phyloP scores from a whole-genome alignment of 2,329 filamentous ascomycete genomes.

The Pyrenophora seminiperda region DNA sequence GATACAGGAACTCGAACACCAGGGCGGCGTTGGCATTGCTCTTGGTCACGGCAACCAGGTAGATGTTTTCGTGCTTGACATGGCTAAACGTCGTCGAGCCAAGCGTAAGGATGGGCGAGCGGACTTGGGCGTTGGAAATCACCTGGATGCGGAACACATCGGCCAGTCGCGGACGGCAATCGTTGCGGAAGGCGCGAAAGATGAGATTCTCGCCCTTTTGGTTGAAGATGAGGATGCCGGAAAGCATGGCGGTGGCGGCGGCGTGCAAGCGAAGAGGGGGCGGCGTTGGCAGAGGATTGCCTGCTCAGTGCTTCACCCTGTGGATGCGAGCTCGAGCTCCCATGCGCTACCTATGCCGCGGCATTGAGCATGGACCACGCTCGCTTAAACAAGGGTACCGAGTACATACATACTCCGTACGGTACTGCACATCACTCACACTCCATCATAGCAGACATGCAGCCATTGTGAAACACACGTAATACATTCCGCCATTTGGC shows the following conservation, averaged over 20 bases:
- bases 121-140: constrained; percentile 96
- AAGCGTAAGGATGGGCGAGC: constrained; percentile 94
- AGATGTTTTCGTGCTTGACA: constrained; percentile 99
- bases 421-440: too few species aligned
- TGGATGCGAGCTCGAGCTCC: constrained; percentile 17
- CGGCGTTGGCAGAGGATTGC: constrained; percentile 14
- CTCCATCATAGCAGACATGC: too few species aligned
- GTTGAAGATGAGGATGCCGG: constrained; percentile 97
- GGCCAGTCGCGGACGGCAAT: constrained; percentile 94
- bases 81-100: constrained; percentile 99
- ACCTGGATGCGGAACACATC: constrained; percentile 99
- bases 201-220: constrained; percentile 99
- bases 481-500: too few species aligned
- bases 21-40: constrained; percentile 98
- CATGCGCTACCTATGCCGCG: constrained; percentile 17
- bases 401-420: too few species aligned
- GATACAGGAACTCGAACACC: constrained; percentile 97
- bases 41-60: constrained; percentile 95
- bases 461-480: too few species aligned
- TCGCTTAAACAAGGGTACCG: constrained; percentile 6
- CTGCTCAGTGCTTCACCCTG: constrained; percentile 9
- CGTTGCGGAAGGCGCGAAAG: constrained; percentile 97
- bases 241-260: constrained; percentile 69
- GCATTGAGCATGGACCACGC: constrained; percentile 17
- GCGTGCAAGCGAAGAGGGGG: constrained; percentile 1